phyloP scores from a whole-genome alignment of 2,329 filamentous ascomycete genomes.

The Cercospora berteroae region DNA sequence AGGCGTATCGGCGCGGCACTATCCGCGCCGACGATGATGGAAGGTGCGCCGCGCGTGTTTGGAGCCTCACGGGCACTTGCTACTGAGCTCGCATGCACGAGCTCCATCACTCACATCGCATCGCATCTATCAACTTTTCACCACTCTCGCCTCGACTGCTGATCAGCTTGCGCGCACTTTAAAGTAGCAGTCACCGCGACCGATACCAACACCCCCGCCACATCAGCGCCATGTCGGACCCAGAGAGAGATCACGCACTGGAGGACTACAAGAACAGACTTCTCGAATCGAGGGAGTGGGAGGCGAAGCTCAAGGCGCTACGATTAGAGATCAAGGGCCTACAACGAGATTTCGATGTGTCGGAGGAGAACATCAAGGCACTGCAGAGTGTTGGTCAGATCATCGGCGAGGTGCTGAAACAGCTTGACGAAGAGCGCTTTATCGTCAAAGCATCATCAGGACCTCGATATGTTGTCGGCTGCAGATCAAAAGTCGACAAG shows the following conservation, averaged over 20 bases:
- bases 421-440: conserved; percentile 97
- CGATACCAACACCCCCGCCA: neutral
- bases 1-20: neutral
- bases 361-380: conserved; percentile 99
- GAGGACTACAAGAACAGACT: conserved; percentile 55
- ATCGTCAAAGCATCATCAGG: conserved; percentile 98
- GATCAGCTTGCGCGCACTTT: neutral
- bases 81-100: conserved; percentile 7
- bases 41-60: conserved; percentile 7
- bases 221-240: conserved; percentile 38
- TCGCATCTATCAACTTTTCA: conserved; percentile 9
- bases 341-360: conserved; percentile 92
- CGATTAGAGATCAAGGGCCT: conserved; percentile 94
- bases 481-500: conserved; percentile 97
- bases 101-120: conserved; percentile 7
- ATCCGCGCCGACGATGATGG: neutral
- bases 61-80: neutral
- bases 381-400: conserved; percentile 98
- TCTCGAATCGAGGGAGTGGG: conserved; percentile 96
- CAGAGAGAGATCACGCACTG: conserved; percentile 53
- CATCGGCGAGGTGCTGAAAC: conserved; percentile 97
- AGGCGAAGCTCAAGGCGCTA: conserved; percentile 91
- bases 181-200: neutral
- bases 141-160: neutral
- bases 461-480: conserved; percentile 95